Base-by-base conservation (phyloP, 352 stramenopile genomes). In the Globisporangium abappressorium region DNA sequence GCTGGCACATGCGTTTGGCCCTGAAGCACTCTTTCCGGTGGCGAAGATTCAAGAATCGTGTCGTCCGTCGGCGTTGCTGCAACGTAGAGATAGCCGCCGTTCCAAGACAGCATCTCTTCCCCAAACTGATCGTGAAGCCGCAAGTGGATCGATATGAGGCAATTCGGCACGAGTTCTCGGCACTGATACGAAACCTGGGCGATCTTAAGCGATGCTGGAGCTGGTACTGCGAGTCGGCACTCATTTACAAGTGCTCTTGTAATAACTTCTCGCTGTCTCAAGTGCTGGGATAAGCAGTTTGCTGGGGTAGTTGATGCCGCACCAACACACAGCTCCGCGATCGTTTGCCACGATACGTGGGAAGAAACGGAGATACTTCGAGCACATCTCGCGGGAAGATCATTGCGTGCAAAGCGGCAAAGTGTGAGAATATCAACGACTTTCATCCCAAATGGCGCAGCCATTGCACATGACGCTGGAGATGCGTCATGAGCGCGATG, bases 91-190 rank as follows among this genome's bases (percentile, higher is more conserved):
- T 78, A 77, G 11, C 74, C 70, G 20, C 53, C 53, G 9, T 28
- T 71, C 62, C 68, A 61, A 15, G 2, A 65, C 20, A 65, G 24
- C 70, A 91, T 80, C 2, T 73, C 59, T 54, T 81, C 66, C 33
- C 74, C 75, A 28, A 87, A 92, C 70, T 92, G 84, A 62, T 90
- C 80, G 7, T 87, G 49, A 12, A 87, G 70, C 15, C 75, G 71
- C 15, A 86, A 6, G 28, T 72, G 65, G 20, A 90, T 60, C 15
- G 68, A 69, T 33, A 89, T 51, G 2, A 68, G 62, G 55, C 82
- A 93, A 38, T 76, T 73, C 0, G 83, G 70, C 0, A 80, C 60
- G 8, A 93, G 70, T 57, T 85, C 57, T 5, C 57, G 41, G 33
- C 82, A 90, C 14, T 78, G 68, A 62, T 90, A 89, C 22, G 72